phyloP scores from a whole-genome alignment of 768 basidiomycete species.

The Brasilioporus rufonigricans region DNA sequence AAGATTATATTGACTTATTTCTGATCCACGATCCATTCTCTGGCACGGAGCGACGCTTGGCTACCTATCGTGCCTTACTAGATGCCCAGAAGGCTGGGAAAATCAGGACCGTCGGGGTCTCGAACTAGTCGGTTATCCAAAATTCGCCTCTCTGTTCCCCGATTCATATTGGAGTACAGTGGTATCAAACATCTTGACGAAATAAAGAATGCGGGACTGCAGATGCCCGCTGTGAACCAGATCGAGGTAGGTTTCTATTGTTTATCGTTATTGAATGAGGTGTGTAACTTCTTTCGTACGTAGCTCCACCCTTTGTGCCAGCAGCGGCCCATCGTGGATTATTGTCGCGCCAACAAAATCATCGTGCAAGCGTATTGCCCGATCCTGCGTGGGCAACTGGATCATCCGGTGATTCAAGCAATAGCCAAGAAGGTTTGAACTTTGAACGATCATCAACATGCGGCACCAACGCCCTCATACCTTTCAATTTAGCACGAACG shows the following conservation, averaged over 20 bases:
- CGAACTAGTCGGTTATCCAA: conserved; percentile 63
- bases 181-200: conserved; percentile 73
- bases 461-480: conserved; percentile 7
- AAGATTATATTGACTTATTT: conserved; percentile 71
- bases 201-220: conserved; percentile 58
- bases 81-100: conserved; percentile 64
- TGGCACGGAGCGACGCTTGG: conserved; percentile 62
- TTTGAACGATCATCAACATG: conserved; percentile 5
- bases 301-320: conserved; percentile 84
- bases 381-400: conserved; percentile 57
- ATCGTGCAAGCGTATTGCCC: conserved; percentile 77
- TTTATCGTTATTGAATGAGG: neutral
- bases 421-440: conserved; percentile 57
- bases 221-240: conserved; percentile 75
- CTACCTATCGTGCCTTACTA: conserved; percentile 67
- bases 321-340: conserved; percentile 74
- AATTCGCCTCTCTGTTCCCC: neutral
- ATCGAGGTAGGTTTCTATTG: conserved; percentile 54
- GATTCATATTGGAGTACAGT: conserved; percentile 36
- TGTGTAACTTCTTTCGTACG: conserved; percentile 7
- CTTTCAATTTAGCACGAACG: conserved; percentile 45
- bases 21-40: conserved; percentile 74
- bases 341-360: conserved; percentile 60
- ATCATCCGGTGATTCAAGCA: conserved; percentile 49
- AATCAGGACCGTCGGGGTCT: conserved; percentile 73